phyloP scores from a whole-genome alignment of 2,329 filamentous ascomycete species.

The Myriosclerotinia curreyana region DNA sequence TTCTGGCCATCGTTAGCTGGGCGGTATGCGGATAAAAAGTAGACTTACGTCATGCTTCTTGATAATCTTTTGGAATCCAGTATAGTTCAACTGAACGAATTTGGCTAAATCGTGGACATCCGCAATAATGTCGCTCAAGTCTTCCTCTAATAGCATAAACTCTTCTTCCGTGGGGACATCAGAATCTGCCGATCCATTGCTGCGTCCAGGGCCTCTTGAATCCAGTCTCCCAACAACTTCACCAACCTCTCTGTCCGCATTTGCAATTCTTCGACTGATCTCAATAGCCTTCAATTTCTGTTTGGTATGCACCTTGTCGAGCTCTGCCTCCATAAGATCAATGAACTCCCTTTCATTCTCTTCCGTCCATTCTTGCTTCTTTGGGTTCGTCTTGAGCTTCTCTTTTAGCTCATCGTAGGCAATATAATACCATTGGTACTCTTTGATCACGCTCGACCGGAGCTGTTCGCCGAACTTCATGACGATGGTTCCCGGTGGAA shows the following conservation, averaged over 20 bases:
- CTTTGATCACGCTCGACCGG: slow-evolving; percentile 89
- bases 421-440: slow-evolving; percentile 98
- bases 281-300: slow-evolving; percentile 97
- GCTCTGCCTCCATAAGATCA: slow-evolving; percentile 78
- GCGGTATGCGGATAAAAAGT: background rate
- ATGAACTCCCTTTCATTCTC: slow-evolving; percentile 91
- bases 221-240: slow-evolving; percentile 78
- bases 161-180: slow-evolving; percentile 78
- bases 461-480: slow-evolving; percentile 96
- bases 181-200: slow-evolving; percentile 35
- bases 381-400: slow-evolving; percentile 69
- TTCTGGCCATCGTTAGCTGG: slow-evolving; percentile 56
- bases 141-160: slow-evolving; percentile 89
- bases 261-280: slow-evolving; percentile 84
- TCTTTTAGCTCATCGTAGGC: slow-evolving; percentile 92
- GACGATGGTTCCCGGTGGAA: slow-evolving; percentile 52
- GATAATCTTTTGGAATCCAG: slow-evolving; percentile 99
- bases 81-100: slow-evolving; percentile 98
- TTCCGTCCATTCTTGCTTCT: slow-evolving; percentile 73
- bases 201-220: slow-evolving; percentile 51
- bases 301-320: slow-evolving; percentile 97
- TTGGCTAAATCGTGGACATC: slow-evolving; percentile 98
- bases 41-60: slow-evolving; percentile 92
- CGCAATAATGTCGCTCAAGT: slow-evolving; percentile 95
- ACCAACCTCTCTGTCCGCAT: slow-evolving; percentile 83